Percentiles rank a stretch among this genome's conserved stretches.
phyloP scores from a whole-genome alignment of 306 rosid species.

The Cercis canadensis region DNA sequence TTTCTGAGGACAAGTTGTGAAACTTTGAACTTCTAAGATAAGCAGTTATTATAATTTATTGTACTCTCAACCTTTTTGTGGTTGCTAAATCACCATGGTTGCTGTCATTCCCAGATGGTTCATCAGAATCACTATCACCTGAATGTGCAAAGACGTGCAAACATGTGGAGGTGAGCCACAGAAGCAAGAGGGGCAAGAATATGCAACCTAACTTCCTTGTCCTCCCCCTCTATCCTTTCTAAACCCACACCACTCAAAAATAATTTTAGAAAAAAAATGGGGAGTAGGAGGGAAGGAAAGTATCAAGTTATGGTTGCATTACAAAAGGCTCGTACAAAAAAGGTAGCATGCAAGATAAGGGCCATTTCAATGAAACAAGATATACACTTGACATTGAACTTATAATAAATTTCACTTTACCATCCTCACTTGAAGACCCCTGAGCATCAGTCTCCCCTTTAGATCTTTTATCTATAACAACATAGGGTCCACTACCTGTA shows the following conservation, averaged over 20 bases:
- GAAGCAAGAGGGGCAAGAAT: slow-evolving; percentile 37
- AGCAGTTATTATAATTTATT: slow-evolving; percentile 17
- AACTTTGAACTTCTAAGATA: slow-evolving; percentile 28
- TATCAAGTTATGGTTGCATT: slow-evolving; percentile 9
- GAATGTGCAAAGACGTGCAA: slow-evolving; percentile 45
- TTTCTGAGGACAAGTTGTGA: slow-evolving; percentile 10
- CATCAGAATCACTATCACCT: slow-evolving; percentile 87
- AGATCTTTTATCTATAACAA: slow-evolving; percentile 87
- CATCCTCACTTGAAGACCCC: slow-evolving; percentile 82
- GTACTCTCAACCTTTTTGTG: slow-evolving; percentile 65
- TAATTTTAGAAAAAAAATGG: slow-evolving; percentile 15
- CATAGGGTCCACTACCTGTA: slow-evolving; percentile 86
- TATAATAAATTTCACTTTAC: slow-evolving; percentile 48
- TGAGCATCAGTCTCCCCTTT: slow-evolving; percentile 63
- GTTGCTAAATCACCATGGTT: slow-evolving; percentile 56
- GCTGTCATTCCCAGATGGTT: slow-evolving; percentile 59
- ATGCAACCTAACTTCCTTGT: slow-evolving; percentile 18
- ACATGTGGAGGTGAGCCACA: slow-evolving; percentile 43
- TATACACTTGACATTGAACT: slow-evolving; percentile 22
- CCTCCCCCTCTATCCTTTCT: slow-evolving; percentile 22
- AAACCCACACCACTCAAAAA: slow-evolving; percentile 13
- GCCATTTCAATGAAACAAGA: slow-evolving; percentile 21
- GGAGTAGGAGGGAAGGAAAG: not conserved
- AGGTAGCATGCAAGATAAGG: slow-evolving; percentile 18
- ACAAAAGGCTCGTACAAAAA: slow-evolving; percentile 12